Conservation (phyloP, 495 filamentous ascomycete species). For the Bryoglossum gracile region DNA sequence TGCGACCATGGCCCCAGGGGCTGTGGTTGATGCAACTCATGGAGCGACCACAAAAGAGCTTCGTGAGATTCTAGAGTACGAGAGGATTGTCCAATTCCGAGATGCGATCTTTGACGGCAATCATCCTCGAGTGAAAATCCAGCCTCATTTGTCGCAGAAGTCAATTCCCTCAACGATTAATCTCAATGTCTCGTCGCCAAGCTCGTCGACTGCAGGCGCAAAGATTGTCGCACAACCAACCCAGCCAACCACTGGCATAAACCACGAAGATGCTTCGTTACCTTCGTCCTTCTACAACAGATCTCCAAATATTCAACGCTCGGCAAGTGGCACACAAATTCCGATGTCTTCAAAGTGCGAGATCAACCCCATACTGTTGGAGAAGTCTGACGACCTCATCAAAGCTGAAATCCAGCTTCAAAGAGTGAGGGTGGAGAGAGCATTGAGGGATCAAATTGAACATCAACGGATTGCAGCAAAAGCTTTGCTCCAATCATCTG, state of each 20-base stretch:
- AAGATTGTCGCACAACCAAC: slow-evolving; percentile 2
- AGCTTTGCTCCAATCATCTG: slow-evolving; percentile 48
- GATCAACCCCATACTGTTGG: slow-evolving; percentile 73
- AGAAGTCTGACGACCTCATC: slow-evolving; percentile 76
- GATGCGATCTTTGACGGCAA: slow-evolving; percentile 68
- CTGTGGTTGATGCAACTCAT: slow-evolving; percentile 11
- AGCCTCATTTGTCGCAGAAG: slow-evolving; percentile 40
- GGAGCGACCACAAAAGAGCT: slow-evolving; percentile 28
- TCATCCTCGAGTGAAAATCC: slow-evolving; percentile 67
- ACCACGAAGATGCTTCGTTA: slow-evolving; percentile 7
- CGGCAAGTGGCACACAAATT: slow-evolving; percentile 6
- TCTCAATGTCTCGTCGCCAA: slow-evolving; percentile 12
- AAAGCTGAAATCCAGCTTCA: slow-evolving; percentile 76
- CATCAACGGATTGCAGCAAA: slow-evolving; percentile 49
- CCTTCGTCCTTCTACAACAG: slow-evolving; percentile 15
- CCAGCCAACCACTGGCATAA: slow-evolving; percentile 4
- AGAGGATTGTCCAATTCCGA: slow-evolving; percentile 67
- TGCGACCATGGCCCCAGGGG: slow-evolving; percentile 22
- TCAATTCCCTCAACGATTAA: slow-evolving; percentile 37
- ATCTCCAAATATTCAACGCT: slow-evolving; percentile 25
- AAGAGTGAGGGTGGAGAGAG: slow-evolving; percentile 71
- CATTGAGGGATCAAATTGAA: slow-evolving; percentile 66
- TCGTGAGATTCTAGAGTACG: slow-evolving; percentile 48
- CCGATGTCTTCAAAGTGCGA: slow-evolving; percentile 31
- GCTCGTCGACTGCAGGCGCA: slow-evolving; percentile 10